A percentile compares a stretch with the other conserved stretches of the same genome.
Conservation (phyloP, 257 asterid genomes). For the Nicotiana otophora region DNA sequence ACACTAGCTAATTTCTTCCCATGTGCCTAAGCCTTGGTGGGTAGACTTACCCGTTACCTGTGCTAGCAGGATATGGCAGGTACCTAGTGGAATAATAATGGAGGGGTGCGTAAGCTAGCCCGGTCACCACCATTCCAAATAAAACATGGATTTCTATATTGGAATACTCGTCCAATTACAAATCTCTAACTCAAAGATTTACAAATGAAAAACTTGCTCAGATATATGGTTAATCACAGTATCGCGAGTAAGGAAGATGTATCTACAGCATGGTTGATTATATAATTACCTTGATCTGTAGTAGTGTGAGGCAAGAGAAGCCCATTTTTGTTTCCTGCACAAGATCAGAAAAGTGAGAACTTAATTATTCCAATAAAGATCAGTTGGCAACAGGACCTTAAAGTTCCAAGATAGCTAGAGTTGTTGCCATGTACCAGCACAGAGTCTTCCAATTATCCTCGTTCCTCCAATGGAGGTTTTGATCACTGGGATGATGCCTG, state of each 20-base stretch:
- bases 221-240: neutral
- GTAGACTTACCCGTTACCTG: neutral
- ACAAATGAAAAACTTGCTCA: neutral
- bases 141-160: neutral
- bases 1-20: neutral
- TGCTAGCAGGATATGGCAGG: neutral
- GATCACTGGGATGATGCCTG: constrained; percentile 76
- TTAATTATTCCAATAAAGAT: neutral
- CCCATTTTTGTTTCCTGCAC: constrained; percentile 88
- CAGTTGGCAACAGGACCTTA: neutral
- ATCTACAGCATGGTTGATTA: neutral
- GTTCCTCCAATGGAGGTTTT: constrained; percentile 86
- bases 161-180: neutral
- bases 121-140: neutral
- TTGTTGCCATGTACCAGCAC: constrained; percentile 51
- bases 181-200: neutral
- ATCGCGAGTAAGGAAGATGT: neutral
- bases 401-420: neutral
- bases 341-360: neutral
- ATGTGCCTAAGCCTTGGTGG: neutral
- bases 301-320: constrained; percentile 91
- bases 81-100: neutral
- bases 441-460: constrained; percentile 81
- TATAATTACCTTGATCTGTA: constrained; percentile 77
- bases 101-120: neutral